Base-by-base conservation (phyloP, 108 stramenopile species). In the Aureococcus anophagefferens region DNA sequence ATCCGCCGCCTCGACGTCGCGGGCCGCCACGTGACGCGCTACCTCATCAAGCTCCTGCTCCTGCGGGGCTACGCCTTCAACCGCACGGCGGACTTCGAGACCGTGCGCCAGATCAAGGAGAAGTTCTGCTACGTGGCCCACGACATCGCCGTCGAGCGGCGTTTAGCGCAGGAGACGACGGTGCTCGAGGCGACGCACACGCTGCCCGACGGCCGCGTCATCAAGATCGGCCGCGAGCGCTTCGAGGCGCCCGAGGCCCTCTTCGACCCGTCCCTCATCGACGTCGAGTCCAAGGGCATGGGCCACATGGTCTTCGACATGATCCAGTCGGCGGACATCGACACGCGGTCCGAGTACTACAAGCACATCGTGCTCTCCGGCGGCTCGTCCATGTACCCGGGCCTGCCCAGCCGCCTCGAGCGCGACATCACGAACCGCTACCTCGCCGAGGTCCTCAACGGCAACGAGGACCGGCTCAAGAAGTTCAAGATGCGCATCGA, bases 191-290 rank as follows among this genome's bases (percentile, higher is more conserved):
- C 77, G 70, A 72, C 77, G 1, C 85, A 84, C 78, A 81, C 70
- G 25, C 78, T 88, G 31, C 87, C 87, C 4, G 87, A 88, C 73
- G 87, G 87, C 44, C 78, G 81, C 30, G 79, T 85, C 13, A 86
- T 88, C 65, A 87, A 84, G 78, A 45, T 85, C 64, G 87, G 85
- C 5, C 70, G 84, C 35, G 87, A 88, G 78, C 77, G 87, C 28
- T 88, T 87, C 81, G 87, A 87, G 69, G 84, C 86, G 28, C 83
- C 86, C 7, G 87, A 88, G 67, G 79, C 82, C 33, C 71, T 88
- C 35, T 88, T 88, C 69, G 65, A 80, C 62, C 87, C 87, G 0
- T 62, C 73, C 63, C 82, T 88, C n/a, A 68, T 87, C 51, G 86
- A 88, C 46, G 70, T 72, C 63, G 87, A 88, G 65, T 65, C 79